Evolutionary conservation across 139 green algal species (phyloP).

Genomic region (Chlorella sp.): DNA sequence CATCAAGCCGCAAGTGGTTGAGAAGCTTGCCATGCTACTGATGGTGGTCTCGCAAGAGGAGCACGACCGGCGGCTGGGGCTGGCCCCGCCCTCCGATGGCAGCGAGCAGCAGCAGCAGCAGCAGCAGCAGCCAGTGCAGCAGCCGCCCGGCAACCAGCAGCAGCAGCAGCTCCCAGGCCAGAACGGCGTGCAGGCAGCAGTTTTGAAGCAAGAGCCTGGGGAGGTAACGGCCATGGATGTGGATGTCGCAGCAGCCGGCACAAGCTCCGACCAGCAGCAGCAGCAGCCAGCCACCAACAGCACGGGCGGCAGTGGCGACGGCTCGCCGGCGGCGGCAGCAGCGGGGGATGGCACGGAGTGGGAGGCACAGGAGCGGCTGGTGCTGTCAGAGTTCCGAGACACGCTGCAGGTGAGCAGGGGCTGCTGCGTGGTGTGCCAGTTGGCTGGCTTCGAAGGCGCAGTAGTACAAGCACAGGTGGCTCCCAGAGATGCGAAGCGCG

Average conservation of each 20-base stretch:
- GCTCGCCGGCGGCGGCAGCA: neutral
- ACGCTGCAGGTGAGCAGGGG: conserved; percentile 33
- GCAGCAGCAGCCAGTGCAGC: neutral
- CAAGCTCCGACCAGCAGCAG: neutral
- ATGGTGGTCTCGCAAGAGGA: conserved; percentile 48
- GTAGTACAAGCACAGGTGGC: too few relatives aligned
- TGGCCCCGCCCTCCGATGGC: neutral
- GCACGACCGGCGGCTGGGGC: conserved; percentile 24
- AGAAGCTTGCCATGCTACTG: conserved; percentile 52
- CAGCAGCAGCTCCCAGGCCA: neutral
- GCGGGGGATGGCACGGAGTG: neutral
- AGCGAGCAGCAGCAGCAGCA: neutral
- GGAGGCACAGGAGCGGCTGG: conserved; percentile 39
- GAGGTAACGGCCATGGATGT: conserved; percentile 16
- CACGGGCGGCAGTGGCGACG: neutral
- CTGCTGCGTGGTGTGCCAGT: too few relatives aligned
- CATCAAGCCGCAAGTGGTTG: conserved; percentile 52
- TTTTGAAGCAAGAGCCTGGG: neutral
- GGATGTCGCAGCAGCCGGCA: neutral
- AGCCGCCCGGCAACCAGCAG: neutral
- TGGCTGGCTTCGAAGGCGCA: too few relatives aligned
- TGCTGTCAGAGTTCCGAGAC: conserved; percentile 48
- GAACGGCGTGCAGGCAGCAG: neutral
- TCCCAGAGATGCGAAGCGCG: neutral
- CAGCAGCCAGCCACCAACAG: neutral